Base-by-base conservation (phyloP, 1,284 basidiomycete species). In the Trichosporon asahii region DNA sequence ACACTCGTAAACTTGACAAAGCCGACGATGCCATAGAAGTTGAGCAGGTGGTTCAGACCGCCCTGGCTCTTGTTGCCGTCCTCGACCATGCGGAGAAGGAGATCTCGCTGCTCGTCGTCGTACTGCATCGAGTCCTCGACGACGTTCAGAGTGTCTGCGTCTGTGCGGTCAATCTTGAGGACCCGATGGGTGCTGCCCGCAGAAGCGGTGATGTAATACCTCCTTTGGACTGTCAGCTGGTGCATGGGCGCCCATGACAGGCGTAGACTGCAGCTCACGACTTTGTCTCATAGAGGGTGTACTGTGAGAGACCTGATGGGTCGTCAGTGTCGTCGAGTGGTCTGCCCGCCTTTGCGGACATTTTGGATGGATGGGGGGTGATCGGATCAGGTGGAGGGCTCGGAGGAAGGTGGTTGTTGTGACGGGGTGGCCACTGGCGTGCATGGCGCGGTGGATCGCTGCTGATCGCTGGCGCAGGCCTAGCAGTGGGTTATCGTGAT, bases 1-100 rank as follows among this genome's bases (percentile, higher is more conserved):
- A 93, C 91, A 1, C 92, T 90, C 1, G 94, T 95, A 78, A 96
- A 95, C 63, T 88, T 88, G 69, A 95, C 89, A 78, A 97, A 96
- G 0, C 95, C 95, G 23, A 81, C 79, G 37, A 84, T 78, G 2
- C 79, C 80, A 29, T 91, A 95, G 78, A 95, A 92, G 25, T 91
- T 87, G 71, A 88, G 87, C 0, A 91, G 89, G 75, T 90, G 93
- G 5, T 92, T 93, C 71, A 98, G 84, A 1, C 95, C 95, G 8
- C 95, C 95, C 11, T 90, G 90, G 3, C 86, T 87, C 80, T 90
- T 91, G 82, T 98, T 98, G 21, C 95, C 95, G 77, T 98, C 95
- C 72, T 95, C 92, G 15, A 99, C 87, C 91, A 95, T 97, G 81
- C 93, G 92, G 73, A 98, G 86, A 84, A 98, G 89, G 44, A 90